Base-by-base conservation (phyloP, 345 rosid species). In the Gynandropsis gynandra region DNA sequence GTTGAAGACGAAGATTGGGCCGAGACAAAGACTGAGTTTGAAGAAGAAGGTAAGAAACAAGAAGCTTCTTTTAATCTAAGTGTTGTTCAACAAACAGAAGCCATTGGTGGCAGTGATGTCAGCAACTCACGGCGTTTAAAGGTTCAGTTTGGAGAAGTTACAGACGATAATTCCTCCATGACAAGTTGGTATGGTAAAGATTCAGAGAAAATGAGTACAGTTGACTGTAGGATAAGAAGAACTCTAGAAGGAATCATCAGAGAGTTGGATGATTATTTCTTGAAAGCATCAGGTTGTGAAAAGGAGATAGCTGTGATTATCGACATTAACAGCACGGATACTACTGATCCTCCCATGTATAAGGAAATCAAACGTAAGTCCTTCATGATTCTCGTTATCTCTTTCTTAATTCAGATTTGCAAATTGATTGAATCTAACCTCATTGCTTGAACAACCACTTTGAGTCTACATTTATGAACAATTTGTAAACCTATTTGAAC, bases 251-350 rank as follows among this genome's bases (percentile, higher is more conserved):
- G 77, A 38, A 81, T 90, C 53, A 59, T 72, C 20, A 81, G 74
- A 72, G 84, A 83, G 59, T 69, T 90, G 60, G 98, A 90, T 76
- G 98, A 87, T 53, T 78, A 80, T 69, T 90, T 83, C 78, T 76
- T 90, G 37, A 82, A 80, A 70, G 95, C 95, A 48, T 90, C 87
- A 1, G 85, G 80, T 52, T 68, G 85, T 50, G 77, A 74, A 19
- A 80, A 77, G 65, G 89, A 82, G 69, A 72, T 90, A 33, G 82
- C 83, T 58, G 74, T 90, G 63, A 74, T 90, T 8, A 43, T 85
- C 64, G 87, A 86, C 64, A 50, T 80, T 58, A 73, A 69, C 58
- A 68, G 63, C 47, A 73, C 71, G 55, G 83, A 66, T 65, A 61
- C 66, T 63, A 65, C 70, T 56, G 62, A 71, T 43, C 80, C 77